Evolutionary conservation across 2,329 filamentous ascomycete genomes (phyloP), one percentile per base, ranked within the genome.

Genomic region (Cladosporium colombiae): DNA sequence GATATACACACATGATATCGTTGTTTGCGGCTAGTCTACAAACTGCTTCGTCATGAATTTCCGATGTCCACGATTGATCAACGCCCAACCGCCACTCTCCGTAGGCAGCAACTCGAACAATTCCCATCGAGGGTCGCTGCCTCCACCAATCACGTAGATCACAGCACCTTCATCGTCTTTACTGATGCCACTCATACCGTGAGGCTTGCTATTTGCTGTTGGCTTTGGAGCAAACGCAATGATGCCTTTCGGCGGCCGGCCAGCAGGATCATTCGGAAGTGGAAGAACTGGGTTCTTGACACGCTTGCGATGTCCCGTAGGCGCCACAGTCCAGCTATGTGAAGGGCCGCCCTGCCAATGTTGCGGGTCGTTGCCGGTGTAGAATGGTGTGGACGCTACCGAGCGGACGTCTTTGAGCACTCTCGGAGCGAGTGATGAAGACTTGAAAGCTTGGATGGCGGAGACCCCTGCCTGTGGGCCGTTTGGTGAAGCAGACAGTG

Each of bases 401-500:
- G 92, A 96, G 76, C 97, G 97, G 10, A 90, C 85, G 70, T 98
- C 95, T 1, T 91, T 94, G 76, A 98, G 96, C 33, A 95, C 85
- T 50, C 91, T 87, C 1, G 95, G 95, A 70, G 97, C 74, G 49
- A 73, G 75, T 16, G 74, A 72, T 33, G 71, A 74, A 25, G 68
- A 69, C 68, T 75, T 73, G 61, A 75, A 68, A 3, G 73, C 72
- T 14, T 65, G 59, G 35, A 72, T 74, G 65, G 75, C 65, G 3
- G 72, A 71, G 14, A 68, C 70, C 2, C 68, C 64, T 4, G 69
- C 68, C 21, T 68, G 67, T 6, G 68, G 66, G 40, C 37, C 52
- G 14, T 53, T 66, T 49, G 70, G 73, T n/a, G 71, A 70, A 23
- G 69, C 73, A 21, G 73, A 71, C 6, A 65, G n/a, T 14, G 73